Evolutionary conservation across 306 rosid genomes (phyloP).

Genomic region (Cicer bijugum): DNA sequence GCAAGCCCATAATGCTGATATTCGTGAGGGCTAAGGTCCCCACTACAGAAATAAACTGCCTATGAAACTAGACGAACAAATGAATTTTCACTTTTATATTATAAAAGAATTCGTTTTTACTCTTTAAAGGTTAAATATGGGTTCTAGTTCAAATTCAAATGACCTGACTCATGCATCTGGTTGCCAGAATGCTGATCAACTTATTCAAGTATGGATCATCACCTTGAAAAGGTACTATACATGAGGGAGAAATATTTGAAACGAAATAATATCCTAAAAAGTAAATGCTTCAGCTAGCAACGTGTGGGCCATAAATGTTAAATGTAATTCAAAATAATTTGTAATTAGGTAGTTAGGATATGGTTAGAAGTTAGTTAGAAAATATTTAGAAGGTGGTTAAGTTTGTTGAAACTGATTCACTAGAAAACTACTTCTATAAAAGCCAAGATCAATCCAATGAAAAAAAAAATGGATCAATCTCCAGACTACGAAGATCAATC

Average conservation of each 20-base stretch:
- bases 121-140: slow-evolving; percentile 30
- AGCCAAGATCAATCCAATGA: too few relatives aligned
- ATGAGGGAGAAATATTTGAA: slow-evolving; percentile 10
- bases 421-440: too few relatives aligned
- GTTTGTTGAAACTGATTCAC: too few relatives aligned
- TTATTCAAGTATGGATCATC: slow-evolving; percentile 96
- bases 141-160: slow-evolving; percentile 40
- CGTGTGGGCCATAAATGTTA: too few relatives aligned
- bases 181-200: slow-evolving; percentile 88
- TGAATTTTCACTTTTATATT: slow-evolving; percentile 10
- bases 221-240: slow-evolving; percentile 57
- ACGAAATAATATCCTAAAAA: slow-evolving; percentile 20
- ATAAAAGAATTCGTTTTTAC: not conserved
- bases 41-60: slow-evolving; percentile 98
- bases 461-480: too few relatives aligned
- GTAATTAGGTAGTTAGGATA: too few relatives aligned
- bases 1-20: slow-evolving; percentile 98
- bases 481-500: too few relatives aligned
- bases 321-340: too few relatives aligned
- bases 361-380: too few relatives aligned
- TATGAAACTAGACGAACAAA: slow-evolving; percentile 36
- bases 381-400: too few relatives aligned
- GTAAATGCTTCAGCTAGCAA: slow-evolving; percentile 5
- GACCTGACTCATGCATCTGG: slow-evolving; percentile 99
- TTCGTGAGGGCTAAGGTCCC: slow-evolving; percentile 93